Percentiles rank a stretch among this genome's conserved stretches.
These are phyloP conservation scores for Chamaecyparis obtusa DNA, from an alignment of 75 land plant species.

Conservation along the genomic window DNA sequence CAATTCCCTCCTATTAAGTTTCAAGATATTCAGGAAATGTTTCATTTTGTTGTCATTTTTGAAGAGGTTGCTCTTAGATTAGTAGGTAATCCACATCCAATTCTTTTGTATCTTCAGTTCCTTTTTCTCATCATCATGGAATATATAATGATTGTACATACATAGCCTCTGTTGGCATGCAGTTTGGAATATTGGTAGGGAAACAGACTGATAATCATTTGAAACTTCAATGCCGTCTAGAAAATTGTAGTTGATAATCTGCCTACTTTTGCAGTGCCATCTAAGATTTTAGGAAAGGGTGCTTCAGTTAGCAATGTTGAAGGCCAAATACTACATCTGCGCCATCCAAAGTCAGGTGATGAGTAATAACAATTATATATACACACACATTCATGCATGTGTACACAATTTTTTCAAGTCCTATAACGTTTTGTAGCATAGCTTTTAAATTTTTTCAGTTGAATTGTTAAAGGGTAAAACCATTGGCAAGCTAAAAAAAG, in stretches of 20 bases:
- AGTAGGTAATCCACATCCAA: background rate
- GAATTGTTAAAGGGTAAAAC: background rate
- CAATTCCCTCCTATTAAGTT: background rate
- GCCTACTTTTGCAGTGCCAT: constrained; percentile 10
- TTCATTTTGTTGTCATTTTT: background rate
- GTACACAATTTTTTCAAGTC: background rate
- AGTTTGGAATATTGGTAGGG: background rate
- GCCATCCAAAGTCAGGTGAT: constrained; percentile 12
- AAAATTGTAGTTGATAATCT: background rate
- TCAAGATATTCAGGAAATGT: background rate
- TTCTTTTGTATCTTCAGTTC: background rate
- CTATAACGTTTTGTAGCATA: background rate
- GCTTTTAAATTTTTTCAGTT: background rate
- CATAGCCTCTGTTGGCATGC: background rate
- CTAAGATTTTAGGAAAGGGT: constrained; percentile 1
- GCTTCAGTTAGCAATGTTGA: constrained; percentile 1
- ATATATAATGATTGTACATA: background rate
- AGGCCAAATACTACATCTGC: constrained; percentile 2
- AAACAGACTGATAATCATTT: background rate
- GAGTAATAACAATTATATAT: background rate
- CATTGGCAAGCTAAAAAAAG: background rate
- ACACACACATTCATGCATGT: background rate
- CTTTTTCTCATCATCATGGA: background rate
- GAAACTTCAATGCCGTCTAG: background rate
- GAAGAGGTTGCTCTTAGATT: background rate